Evolutionary conservation across 192 early-diverging fungal genomes (phyloP).

Genomic region (Lunasporangiospora selenospora): DNA sequence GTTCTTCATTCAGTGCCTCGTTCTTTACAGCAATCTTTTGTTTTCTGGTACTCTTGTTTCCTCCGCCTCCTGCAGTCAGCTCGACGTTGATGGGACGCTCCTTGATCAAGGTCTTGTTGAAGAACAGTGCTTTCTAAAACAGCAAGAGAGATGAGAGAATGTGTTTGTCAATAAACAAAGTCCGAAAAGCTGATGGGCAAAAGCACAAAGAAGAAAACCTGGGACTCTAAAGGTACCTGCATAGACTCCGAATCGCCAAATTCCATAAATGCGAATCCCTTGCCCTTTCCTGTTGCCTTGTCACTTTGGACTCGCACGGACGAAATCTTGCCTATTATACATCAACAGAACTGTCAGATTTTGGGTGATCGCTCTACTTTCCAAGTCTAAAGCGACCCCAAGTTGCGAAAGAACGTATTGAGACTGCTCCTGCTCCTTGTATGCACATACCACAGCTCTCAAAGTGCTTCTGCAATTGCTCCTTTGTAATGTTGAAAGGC

Average conservation of each 20-base stretch:
- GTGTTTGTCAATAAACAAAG: neutral
- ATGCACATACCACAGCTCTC: slow-evolving; percentile 55
- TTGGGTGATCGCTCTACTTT: too few relatives aligned
- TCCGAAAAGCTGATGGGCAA: too few relatives aligned
- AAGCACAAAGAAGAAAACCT: neutral
- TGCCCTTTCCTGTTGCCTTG: slow-evolving; percentile 71
- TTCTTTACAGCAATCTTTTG: slow-evolving; percentile 59
- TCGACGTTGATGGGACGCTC: slow-evolving; percentile 75
- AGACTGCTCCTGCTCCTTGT: neutral
- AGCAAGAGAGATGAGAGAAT: neutral
- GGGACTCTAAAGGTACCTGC: slow-evolving; percentile 42
- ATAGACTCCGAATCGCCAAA: slow-evolving; percentile 59
- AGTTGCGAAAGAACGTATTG: too few relatives aligned
- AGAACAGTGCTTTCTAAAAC: slow-evolving; percentile 63
- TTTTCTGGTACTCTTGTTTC: slow-evolving; percentile 59
- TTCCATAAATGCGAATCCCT: slow-evolving; percentile 79
- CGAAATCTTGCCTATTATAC: slow-evolving; percentile 44
- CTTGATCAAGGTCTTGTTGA: slow-evolving; percentile 68
- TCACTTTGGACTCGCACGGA: slow-evolving; percentile 73
- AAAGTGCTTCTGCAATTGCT: slow-evolving; percentile 66
- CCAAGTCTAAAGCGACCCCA: neutral
- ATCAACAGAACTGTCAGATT: neutral
- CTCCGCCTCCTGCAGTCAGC: slow-evolving; percentile 76
- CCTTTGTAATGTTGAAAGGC: slow-evolving; percentile 67
- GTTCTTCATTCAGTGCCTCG: slow-evolving; percentile 58